Base-by-base conservation (phyloP, 768 basidiomycete species). In the Fomitopsis pulvina region DNA sequence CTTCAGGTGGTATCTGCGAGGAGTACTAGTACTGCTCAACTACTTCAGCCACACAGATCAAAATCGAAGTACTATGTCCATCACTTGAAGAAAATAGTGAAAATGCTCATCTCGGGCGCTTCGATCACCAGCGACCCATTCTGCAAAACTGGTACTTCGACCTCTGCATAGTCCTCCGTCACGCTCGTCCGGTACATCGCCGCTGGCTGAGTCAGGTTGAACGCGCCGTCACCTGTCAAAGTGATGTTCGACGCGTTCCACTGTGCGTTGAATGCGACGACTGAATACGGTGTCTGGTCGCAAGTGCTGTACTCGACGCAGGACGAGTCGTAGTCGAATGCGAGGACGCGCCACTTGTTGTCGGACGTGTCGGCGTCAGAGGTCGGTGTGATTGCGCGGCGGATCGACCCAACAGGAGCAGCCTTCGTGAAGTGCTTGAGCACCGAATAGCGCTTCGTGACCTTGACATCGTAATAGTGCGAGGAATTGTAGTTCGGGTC, bases 401-500 rank as follows among this genome's bases (percentile, higher is more conserved):
- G 34, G 34, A 37, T 37, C 5, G 34, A 37, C 4, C 34, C 34
- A 18, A 37, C 34, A 14, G 34, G 34, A 16, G 14, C 34, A 5
- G 14, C 34, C 14, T 58, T 58, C 29, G 60, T 47, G 52, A 59
- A 53, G 50, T 62, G 60, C 50, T 57, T 54, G 28, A 62, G 50
- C 48, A 60, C 52, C 37, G 45, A 52, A 46, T 47, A 58, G 22
- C 60, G 60, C 45, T 62, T 62, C 8, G 59, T 56, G 29, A 44
- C 47, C 48, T 56, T 58, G 40, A 62, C 0, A 2, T 40, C 53
- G 48, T 40, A 54, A 51, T 60, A 53, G 21, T 45, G 40, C 49
- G 53, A 56, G 8, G 48, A 49, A 2, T 32, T 49, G 49, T 68
- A 73, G 38, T 65, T 51, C 1, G 66, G 56, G 50, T 74, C 74